Evolutionary conservation across 2,329 filamentous ascomycete species (phyloP).

Genomic region (Rhynchosporium agropyri): DNA sequence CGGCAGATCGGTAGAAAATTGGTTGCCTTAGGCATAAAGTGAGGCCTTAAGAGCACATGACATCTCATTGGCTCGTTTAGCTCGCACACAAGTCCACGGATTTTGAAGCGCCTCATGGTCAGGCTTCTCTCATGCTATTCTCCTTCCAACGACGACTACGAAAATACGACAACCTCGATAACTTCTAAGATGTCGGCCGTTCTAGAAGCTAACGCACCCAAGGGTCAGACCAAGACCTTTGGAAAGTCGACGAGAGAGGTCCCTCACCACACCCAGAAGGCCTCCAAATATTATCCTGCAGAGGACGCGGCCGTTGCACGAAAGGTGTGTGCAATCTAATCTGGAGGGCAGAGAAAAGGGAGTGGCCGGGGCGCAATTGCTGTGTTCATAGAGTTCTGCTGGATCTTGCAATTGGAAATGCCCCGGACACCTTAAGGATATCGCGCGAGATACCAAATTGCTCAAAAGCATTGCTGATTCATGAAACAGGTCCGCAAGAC

Average conservation of each 20-base stretch:
- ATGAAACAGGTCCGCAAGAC: constrained; percentile 86
- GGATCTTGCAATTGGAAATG: constrained; percentile 33
- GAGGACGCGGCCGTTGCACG: constrained; percentile 86
- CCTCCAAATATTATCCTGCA: constrained; percentile 98
- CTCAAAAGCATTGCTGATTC: constrained; percentile 32
- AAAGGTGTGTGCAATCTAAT: constrained; percentile 71
- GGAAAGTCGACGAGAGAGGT: constrained; percentile 94
- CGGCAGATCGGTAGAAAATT: no score
- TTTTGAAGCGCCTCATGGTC: no score
- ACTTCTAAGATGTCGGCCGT: constrained; percentile 66
- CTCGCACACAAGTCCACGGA: no score
- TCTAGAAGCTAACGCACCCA: constrained; percentile 47
- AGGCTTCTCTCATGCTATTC: not conserved
- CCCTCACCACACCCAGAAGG: constrained; percentile 85
- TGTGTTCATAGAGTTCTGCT: constrained; percentile 15
- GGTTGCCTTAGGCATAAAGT: no score
- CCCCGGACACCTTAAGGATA: constrained; percentile 9
- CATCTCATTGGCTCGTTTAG: no score
- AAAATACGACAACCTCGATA: constrained; percentile 38
- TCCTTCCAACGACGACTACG: constrained; percentile 25
- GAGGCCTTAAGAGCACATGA: no score
- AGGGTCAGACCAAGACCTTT: constrained; percentile 79
- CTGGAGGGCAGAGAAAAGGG: constrained; percentile 1
- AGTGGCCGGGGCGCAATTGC: constrained; percentile 21
- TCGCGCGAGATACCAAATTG: constrained; percentile 9